These are phyloP conservation scores for Saksenaea vasiformis DNA, from an alignment of 371 early-diverging fungal genomes.

Conservation along the genomic window DNA sequence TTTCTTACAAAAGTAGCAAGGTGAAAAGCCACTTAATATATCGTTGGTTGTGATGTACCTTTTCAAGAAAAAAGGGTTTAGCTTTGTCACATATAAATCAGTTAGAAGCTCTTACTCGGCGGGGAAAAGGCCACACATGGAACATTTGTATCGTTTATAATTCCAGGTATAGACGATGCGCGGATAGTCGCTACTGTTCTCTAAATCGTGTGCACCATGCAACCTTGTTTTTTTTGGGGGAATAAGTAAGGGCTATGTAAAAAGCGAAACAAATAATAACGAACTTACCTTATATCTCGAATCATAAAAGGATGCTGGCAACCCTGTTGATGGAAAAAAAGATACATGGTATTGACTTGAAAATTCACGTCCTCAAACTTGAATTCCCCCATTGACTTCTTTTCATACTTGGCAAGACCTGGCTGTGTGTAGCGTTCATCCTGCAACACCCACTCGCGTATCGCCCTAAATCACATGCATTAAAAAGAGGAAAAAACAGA, in stretches of 20 bases:
- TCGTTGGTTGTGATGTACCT: slow-evolving; percentile 70
- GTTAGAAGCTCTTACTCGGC: slow-evolving; percentile 44
- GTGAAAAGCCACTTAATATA: slow-evolving; percentile 69
- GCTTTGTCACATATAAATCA: background rate
- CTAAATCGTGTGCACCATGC: slow-evolving; percentile 44
- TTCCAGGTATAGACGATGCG: slow-evolving; percentile 47
- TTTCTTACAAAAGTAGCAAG: slow-evolving; percentile 74
- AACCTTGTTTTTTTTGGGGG: too few relatives aligned
- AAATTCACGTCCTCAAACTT: slow-evolving; percentile 59
- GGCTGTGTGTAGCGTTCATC: slow-evolving; percentile 20
- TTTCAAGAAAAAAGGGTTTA: background rate
- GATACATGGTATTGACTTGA: slow-evolving; percentile 62
- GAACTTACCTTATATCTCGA: slow-evolving; percentile 56
- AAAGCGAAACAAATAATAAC: slow-evolving; percentile 2
- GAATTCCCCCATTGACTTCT: slow-evolving; percentile 50
- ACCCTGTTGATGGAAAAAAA: slow-evolving; percentile 70
- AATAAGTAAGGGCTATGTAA: background rate
- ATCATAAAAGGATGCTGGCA: slow-evolving; percentile 78
- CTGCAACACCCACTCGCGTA: slow-evolving; percentile 34
- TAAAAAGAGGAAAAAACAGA: background rate
- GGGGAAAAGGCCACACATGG: slow-evolving; percentile 67
- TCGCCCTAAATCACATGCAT: slow-evolving; percentile 4
- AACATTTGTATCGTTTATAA: slow-evolving; percentile 58
- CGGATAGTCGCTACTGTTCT: slow-evolving; percentile 52
- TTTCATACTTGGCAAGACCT: slow-evolving; percentile 18